phyloP scores from a whole-genome alignment of 1,284 basidiomycete species.

The Fomes fomentarius region DNA sequence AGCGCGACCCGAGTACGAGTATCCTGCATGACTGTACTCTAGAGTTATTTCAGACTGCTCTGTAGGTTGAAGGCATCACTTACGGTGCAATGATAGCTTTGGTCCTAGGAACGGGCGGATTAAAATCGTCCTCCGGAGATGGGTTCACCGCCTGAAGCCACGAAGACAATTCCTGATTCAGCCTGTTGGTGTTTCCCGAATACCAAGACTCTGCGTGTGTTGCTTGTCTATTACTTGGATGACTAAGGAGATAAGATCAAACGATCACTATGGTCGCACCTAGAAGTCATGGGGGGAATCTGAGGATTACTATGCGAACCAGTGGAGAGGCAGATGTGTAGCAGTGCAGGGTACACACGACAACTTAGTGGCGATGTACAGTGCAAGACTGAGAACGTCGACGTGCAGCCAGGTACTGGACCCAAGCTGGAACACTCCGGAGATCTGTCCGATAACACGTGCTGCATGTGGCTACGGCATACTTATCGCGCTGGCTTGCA shows the following conservation, averaged over 20 bases:
- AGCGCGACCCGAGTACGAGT: constrained; percentile 90
- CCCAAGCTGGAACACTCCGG: not conserved
- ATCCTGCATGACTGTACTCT: constrained; percentile 86
- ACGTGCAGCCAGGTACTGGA: not conserved
- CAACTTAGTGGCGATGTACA: too few relatives aligned
- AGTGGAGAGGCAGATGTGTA: not conserved
- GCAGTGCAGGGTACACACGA: too few relatives aligned
- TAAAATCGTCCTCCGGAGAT: constrained; percentile 46
- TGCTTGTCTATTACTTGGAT: constrained; percentile 49
- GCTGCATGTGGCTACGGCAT: too few relatives aligned
- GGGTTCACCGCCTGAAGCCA: constrained; percentile 70
- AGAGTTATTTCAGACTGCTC: too few relatives aligned
- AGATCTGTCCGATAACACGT: constrained; percentile 11
- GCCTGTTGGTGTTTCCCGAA: constrained; percentile 55
- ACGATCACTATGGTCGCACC: not conserved
- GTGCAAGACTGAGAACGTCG: too few relatives aligned
- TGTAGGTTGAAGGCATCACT: too few relatives aligned
- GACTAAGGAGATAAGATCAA: not conserved
- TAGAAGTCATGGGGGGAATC: not conserved
- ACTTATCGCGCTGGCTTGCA: too few relatives aligned
- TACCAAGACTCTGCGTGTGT: constrained; percentile 96
- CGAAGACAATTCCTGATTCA: constrained; percentile 62
- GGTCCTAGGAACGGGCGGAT: constrained; percentile 72
- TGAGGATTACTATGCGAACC: too few relatives aligned
- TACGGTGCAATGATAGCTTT: constrained; percentile 98